A percentile compares a stretch with the other conserved stretches of the same genome.
phyloP scores from a whole-genome alignment of 345 rosid genomes.

The Salix udensis region DNA sequence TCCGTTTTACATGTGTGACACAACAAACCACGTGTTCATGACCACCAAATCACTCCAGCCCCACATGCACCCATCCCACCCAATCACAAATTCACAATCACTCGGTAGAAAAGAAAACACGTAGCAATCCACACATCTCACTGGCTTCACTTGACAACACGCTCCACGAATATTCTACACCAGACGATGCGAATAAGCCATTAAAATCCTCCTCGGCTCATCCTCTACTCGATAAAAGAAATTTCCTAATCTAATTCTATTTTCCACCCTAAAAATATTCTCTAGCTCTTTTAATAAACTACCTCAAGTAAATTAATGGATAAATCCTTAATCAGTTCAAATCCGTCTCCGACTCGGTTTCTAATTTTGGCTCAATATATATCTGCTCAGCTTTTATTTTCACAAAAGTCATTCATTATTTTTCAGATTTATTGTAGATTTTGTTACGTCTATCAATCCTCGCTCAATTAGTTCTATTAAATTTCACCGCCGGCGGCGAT shows the following conservation, averaged over 20 bases:
- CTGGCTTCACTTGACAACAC: conserved; percentile 5
- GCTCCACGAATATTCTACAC: conserved; percentile 31
- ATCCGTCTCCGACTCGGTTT: conserved; percentile 19
- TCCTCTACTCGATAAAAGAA: neutral
- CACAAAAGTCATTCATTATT: conserved; percentile 8
- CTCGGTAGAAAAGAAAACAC: neutral
- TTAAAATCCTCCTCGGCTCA: neutral
- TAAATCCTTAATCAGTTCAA: conserved; percentile 39
- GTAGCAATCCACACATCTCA: neutral
- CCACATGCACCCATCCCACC: neutral
- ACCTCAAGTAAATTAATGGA: conserved; percentile 50
- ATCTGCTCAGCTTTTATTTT: conserved; percentile 24
- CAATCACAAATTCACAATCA: neutral
- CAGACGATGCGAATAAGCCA: conserved; percentile 21
- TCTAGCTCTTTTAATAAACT: neutral
- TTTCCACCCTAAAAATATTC: neutral
- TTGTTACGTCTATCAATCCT: conserved; percentile 29
- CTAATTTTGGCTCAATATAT: conserved; percentile 22
- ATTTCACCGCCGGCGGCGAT: conserved; percentile 29
- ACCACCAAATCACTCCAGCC: neutral
- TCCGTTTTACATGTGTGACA: neutral
- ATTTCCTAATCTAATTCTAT: neutral
- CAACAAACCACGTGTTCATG: too few relatives aligned
- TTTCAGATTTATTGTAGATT: conserved; percentile 39
- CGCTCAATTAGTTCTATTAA: neutral